Percentiles rank a stretch among this genome's conserved stretches.
Conservation (phyloP, 73 alveolate species). For the Uronychia binucleata region DNA sequence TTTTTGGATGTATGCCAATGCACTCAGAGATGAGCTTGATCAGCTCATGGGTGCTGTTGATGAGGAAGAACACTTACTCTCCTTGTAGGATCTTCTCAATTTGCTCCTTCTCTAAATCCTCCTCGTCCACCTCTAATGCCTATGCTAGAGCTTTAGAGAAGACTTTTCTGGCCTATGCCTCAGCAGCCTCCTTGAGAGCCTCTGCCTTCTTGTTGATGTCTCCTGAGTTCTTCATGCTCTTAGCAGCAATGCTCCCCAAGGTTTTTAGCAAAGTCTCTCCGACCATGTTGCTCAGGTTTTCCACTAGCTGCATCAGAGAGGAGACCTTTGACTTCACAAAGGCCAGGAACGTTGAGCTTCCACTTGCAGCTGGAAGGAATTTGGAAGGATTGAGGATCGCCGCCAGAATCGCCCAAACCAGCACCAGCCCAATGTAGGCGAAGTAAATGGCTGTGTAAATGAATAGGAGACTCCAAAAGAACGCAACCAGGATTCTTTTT, state of each 20-base stretch:
- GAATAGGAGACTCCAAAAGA: neutral
- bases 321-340: neutral
- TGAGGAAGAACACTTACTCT: too few species aligned
- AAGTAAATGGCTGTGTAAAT: neutral
- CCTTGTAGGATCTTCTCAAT: conserved; percentile 2
- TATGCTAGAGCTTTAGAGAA: neutral
- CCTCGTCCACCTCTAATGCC: neutral
- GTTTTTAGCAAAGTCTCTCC: neutral
- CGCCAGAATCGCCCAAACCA: conserved; percentile 24
- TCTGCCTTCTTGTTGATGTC: neutral
- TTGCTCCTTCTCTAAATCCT: neutral
- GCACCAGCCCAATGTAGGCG: neutral
- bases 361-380: conserved; percentile 25
- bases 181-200: neutral
- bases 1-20: conserved; percentile 2
- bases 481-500: neutral
- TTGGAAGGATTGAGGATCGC: conserved; percentile 28
- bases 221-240: neutral
- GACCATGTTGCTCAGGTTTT: neutral
- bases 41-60: neutral
- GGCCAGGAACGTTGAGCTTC: neutral
- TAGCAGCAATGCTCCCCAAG: neutral
- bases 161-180: neutral
- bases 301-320: neutral
- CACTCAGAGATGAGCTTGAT: neutral